Percentiles rank a stretch among this genome's conserved stretches.
Conservation (phyloP, 495 filamentous ascomycete species). For the Thozetella sp. region DNA sequence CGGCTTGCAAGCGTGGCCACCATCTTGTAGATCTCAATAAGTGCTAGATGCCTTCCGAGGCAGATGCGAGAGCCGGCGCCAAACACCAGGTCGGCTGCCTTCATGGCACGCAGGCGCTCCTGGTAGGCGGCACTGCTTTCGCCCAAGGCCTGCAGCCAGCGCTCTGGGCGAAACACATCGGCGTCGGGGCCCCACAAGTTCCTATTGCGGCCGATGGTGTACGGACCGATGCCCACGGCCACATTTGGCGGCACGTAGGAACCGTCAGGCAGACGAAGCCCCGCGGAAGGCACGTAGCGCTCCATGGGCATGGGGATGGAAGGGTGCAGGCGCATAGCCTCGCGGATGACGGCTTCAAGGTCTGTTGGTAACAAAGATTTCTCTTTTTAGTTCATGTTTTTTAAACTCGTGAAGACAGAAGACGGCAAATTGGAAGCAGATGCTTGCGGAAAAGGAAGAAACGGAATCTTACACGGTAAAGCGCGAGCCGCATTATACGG, state of each 20-base stretch:
- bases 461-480: no score
- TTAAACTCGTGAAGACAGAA: no score
- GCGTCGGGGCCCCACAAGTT: conserved; percentile 49
- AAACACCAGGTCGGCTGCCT: conserved; percentile 43
- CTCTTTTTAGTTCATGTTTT: no score
- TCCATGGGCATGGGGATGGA: no score
- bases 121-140: conserved; percentile 20
- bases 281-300: no score
- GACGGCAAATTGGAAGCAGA: no score
- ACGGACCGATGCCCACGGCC: conserved; percentile 27
- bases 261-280: conserved; percentile 52
- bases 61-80: conserved; percentile 63
- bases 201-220: conserved; percentile 29
- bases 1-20: conserved; percentile 58
- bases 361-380: no score
- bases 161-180: conserved; percentile 52
- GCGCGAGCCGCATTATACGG: conserved; percentile 17
- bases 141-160: conserved; percentile 33
- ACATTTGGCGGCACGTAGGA: conserved; percentile 50
- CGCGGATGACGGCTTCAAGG: no score
- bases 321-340: no score
- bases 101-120: conserved; percentile 15
- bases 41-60: conserved; percentile 63
- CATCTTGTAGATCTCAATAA: conserved; percentile 67
- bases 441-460: no score